These are phyloP conservation scores for Phylloporus sp. DNA, from an alignment of 768 basidiomycete genomes.

Conservation along the genomic window DNA sequence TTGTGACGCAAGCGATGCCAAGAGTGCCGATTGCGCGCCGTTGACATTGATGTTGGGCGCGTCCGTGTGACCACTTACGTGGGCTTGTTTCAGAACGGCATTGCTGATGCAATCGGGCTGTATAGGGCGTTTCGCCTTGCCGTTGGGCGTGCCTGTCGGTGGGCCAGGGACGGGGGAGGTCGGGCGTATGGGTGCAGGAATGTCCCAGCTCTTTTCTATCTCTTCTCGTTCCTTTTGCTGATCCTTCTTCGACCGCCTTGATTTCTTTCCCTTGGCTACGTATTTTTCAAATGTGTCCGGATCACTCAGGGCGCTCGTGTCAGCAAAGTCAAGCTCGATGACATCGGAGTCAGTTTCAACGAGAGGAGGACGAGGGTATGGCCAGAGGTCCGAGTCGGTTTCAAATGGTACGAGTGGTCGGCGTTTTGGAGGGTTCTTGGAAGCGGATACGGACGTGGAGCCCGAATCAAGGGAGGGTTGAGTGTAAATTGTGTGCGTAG, in stretches of 20 bases:
- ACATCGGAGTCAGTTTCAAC: conserved; percentile 50
- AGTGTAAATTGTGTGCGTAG: conserved; percentile 12
- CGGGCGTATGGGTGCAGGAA: conserved; percentile 32
- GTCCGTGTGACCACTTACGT: not conserved
- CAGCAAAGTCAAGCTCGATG: conserved; percentile 72
- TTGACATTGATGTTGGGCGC: conserved; percentile 16
- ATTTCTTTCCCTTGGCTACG: conserved; percentile 23
- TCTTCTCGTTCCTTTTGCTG: conserved; percentile 39
- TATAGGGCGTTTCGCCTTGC: conserved; percentile 17
- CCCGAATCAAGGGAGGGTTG: conserved; percentile 6
- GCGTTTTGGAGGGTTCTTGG: conserved; percentile 23
- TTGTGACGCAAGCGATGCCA: conserved; percentile 21
- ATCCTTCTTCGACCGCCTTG: conserved; percentile 32
- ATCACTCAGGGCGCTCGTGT: conserved; percentile 70
- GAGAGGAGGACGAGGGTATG: conserved; percentile 51
- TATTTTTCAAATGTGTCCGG: conserved; percentile 49
- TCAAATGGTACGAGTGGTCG: conserved; percentile 58
- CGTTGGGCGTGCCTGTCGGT: conserved; percentile 18
- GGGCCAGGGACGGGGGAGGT: conserved; percentile 15
- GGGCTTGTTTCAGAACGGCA: conserved; percentile 2
- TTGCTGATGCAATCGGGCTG: conserved; percentile 8
- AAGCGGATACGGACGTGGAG: conserved; percentile 9
- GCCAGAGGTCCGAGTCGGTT: conserved; percentile 67
- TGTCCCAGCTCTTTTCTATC: conserved; percentile 63
- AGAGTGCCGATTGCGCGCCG: conserved; percentile 20